Base-by-base conservation (phyloP, 1,139 yeast genomes). In the Saccharomycopsis hybrid region DNA sequence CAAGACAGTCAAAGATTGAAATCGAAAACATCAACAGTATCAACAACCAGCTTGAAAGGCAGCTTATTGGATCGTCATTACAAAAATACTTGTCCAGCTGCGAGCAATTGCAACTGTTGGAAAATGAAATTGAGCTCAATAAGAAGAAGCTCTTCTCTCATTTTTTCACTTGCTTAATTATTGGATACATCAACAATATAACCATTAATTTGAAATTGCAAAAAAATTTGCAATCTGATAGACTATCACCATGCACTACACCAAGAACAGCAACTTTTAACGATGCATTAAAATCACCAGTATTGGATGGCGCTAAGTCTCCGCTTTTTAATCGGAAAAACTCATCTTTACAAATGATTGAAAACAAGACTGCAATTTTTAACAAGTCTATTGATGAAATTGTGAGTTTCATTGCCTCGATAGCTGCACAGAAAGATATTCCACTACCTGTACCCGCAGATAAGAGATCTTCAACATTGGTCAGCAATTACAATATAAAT, bases 391-490 rank as follows among this genome's bases (percentile, higher is more conserved):
- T 73, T 49, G 85, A 80, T 47, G 71, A 72, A 32, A 60, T 80
- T 28, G 70, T 79, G 39, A 68, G 82, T 1, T 76, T 76, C 52
- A 67, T 80, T 27, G 81, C 77, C 7, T 72, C 81, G 1, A 60
- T 71, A 7, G 80, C 85, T 0, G 82, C 76, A 3, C 79, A 77
- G 55, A 67, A 71, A 51, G 70, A 68, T 55, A 65, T 79, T 2
- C 55, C 65, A 1, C 63, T 81, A 37, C 85, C 85, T 0, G 61
- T 67, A 0, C 79, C 78, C 8, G 57, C 64, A 2, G 43, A 41
- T 28, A 50, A 49, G 31, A 33, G 50, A 46, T 29, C 37, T 5
- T 47, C 8, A 56, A 62, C 8, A 56, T 59, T 11, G 57, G 39
- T 41, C 3, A 42, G 40, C n/a, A 35, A 42, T 28, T 43, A 47